Conservation (phyloP, 495 filamentous ascomycete species). For the Aspergillus affinis region DNA sequence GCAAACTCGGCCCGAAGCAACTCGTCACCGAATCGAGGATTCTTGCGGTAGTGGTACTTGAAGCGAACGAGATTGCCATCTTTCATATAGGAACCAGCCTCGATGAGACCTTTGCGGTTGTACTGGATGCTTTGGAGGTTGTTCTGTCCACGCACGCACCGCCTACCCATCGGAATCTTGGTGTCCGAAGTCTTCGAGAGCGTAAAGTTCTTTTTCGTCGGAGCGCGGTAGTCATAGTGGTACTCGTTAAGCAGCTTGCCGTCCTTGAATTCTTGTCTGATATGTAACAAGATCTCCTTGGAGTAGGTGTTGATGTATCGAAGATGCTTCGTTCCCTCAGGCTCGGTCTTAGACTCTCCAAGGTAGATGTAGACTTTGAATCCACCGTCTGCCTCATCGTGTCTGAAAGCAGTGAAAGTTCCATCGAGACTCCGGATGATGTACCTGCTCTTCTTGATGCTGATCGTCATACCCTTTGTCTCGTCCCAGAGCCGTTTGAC, state of each 20-base stretch:
- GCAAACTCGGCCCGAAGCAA: constrained; percentile 58
- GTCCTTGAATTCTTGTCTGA: constrained; percentile 49
- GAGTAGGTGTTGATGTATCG: constrained; percentile 50
- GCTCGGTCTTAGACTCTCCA: constrained; percentile 46
- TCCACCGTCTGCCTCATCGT: constrained; percentile 34
- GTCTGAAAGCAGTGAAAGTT: constrained; percentile 49
- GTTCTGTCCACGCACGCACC: constrained; percentile 48
- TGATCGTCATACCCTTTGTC: constrained; percentile 47
- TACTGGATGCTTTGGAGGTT: constrained; percentile 52
- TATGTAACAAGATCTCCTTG: constrained; percentile 45
- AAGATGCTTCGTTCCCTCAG: constrained; percentile 40
- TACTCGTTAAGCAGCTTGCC: constrained; percentile 50
- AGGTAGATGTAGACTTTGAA: constrained; percentile 50
- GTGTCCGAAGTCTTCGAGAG: constrained; percentile 27
- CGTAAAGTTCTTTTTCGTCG: constrained; percentile 34
- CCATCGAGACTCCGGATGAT: constrained; percentile 47
- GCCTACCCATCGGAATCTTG: constrained; percentile 47
- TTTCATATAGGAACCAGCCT: constrained; percentile 54
- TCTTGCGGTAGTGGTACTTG: constrained; percentile 59
- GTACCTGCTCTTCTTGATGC: constrained; percentile 46
- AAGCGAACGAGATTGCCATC: constrained; percentile 56
- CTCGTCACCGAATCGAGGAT: constrained; percentile 54
- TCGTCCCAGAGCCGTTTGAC: constrained; percentile 46
- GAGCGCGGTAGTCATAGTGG: constrained; percentile 47
- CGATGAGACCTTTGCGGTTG: constrained; percentile 54